Evolutionary conservation across 495 filamentous ascomycete genomes (phyloP).

Genomic region (Neurospora tetraspora): DNA sequence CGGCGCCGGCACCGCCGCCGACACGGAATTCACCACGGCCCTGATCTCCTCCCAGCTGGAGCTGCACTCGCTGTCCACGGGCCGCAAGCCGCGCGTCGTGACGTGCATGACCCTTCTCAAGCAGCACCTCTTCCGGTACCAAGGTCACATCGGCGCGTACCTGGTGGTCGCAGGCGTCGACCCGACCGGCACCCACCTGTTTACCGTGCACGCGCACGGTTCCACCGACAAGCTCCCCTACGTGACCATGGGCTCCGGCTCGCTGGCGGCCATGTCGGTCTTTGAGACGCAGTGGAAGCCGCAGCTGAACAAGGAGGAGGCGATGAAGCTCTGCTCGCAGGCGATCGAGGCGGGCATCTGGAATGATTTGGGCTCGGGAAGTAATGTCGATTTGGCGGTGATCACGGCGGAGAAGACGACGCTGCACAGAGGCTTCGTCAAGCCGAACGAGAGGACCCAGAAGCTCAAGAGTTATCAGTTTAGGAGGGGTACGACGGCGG

Average conservation of each 20-base stretch:
- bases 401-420: constrained; percentile 91
- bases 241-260: constrained; percentile 97
- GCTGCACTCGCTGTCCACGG: constrained; percentile 88
- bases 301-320: constrained; percentile 65
- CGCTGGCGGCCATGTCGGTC: constrained; percentile 92
- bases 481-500: constrained; percentile 78
- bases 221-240: constrained; percentile 98
- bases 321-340: constrained; percentile 69
- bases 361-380: constrained; percentile 95
- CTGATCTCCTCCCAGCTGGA: constrained; percentile 98
- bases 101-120: constrained; percentile 99
- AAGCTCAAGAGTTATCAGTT: constrained; percentile 94
- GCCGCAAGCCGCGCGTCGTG: constrained; percentile 91
- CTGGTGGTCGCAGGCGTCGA: constrained; percentile 96
- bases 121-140: constrained; percentile 97
- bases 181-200: constrained; percentile 90
- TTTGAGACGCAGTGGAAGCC: constrained; percentile 96
- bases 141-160: constrained; percentile 97
- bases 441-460: constrained; percentile 79
- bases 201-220: constrained; percentile 97
- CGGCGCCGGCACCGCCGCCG: constrained; percentile 93
- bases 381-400: constrained; percentile 93
- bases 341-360: constrained; percentile 97
- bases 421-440: constrained; percentile 81
- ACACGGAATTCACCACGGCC: constrained; percentile 98